Evolutionary conservation across 768 basidiomycete genomes (phyloP), one percentile per base, ranked within the genome.

Genomic region (Heimioporus sp.): DNA sequence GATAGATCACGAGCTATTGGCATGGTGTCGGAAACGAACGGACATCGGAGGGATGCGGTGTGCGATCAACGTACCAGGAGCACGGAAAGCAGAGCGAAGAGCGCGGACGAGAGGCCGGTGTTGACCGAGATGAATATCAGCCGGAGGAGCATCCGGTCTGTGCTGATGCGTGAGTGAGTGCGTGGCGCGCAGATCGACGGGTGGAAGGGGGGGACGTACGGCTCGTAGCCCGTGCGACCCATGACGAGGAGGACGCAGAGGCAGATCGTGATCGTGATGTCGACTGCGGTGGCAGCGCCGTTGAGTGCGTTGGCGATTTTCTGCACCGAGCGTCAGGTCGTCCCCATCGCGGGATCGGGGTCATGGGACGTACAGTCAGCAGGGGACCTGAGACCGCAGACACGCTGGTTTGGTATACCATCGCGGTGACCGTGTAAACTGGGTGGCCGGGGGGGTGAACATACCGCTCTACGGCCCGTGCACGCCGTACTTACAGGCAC

Each of bases 61-160:
- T 5, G 5, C 5, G 21, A 5, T 24, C 21, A 24, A 56, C 56
- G 34, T 38, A 66, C 63, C 40, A 66, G 19, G 47, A 58, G 39
- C n/a, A 54, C 52, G 30, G 57, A 46, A 28, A 65, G 44, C 31
- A 65, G 52, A 36, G 54, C 58, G 7, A 68, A 65, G 21, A 58
- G 37, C 6, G 61, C 55, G 1, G 58, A 62, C 9, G 53, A 65
- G 34, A 63, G 62, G 1, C 66, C 60, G 6, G 65, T 56, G 41
- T 65, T 63, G 43, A 59, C 60, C 37, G 60, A 60, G 42, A 60
- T 60, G 47, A 67, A 53, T 39, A 66, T 62, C 52, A 66, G 5
- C 15, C 65, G 56, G 24, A 51, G 48, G 51, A 65, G 47, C 53
- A 61, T 62, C 12, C 35, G 59, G 41, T 64, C 65, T 24, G 62